Evolutionary conservation across 2,329 filamentous ascomycete genomes (phyloP), one percentile per base, ranked within the genome.

Genomic region (Venturia effusa): DNA sequence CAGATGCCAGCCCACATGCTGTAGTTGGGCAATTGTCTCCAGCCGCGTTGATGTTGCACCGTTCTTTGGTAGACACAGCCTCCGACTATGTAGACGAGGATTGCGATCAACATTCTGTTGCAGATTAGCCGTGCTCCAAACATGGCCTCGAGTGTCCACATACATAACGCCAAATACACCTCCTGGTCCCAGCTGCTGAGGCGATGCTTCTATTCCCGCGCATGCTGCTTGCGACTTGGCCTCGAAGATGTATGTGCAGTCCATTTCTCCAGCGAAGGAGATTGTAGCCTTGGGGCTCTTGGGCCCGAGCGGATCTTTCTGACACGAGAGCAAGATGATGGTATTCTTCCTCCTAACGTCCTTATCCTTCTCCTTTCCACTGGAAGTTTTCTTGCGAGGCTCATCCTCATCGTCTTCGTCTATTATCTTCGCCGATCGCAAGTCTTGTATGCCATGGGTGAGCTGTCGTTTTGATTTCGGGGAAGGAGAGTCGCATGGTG

Each of bases 211-310:
- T 32, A 85, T 80, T 79, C 79, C 92, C 76, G 77, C 90, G 81
- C 94, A 99, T 13, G 92, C 93, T 68, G 91, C 88, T 57, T 84
- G 82, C 30, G 90, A 94, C 68, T 93, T 88, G 61, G 92, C 88
- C 74, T 97, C 92, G 78, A 99, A 99, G 76, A 96, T 89, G 77
- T 97, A 99, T 37, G 90, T 86, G 80, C 94, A 99, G 66, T 95
- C 88, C 72, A 97, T 92, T 48, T 90, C 88, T 66, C 71, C 74
- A 6, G 92, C 88, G 73, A 96, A 99, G 24, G 90, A 91, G 43
- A 94, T 81, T 4, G 84, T 83, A 4, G 92, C 87, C 48, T 84
- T 81, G 4, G 84, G 83, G 37, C 81, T 82, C 1, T 84, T 81
- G 4, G 84, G 83, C 37, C 81, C 82, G 1, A 87, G 79, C 1